Evolutionary conservation across 768 basidiomycete genomes (phyloP), one percentile per base, ranked within the genome.

Genomic region (Lactifluus volemus): DNA sequence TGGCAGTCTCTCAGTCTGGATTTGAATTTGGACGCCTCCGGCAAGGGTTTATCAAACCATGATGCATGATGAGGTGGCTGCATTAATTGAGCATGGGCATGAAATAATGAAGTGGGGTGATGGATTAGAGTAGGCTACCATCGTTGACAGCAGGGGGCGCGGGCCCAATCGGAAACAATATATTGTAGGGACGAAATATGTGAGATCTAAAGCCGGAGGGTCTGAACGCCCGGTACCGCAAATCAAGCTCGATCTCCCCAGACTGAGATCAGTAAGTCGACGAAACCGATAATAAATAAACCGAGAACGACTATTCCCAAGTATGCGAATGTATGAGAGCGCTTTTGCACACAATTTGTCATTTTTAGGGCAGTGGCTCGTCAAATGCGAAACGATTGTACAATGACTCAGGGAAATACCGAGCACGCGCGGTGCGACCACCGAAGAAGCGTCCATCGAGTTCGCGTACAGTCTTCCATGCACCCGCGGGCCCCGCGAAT

Each of bases 381-480:
- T 88, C 81, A 58, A 89, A 72, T 62, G 80, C 75, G 51, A 76
- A 76, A 45, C 71, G 76, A 17, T 68, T 65, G 68, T 87, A 91
- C 48, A 73, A 69, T 29, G 59, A 60, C 69, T 93, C 90, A 0
- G 86, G 76, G 69, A 86, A 95, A 70, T 94, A 95, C 67, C 87
- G 77, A 45, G 92, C 92, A 48, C 87, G 78, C 34, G 96, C 89
- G 15, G 81, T 80, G 65, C 87, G 79, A 10, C 96, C 96, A 12
- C 89, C 94, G 69, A 98, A 98, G 70, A 82, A 96, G 32, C 95
- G 79, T 21, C 93, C 96, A 67, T 98, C 92, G 55, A 98, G 78
- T 71, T 96, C 93, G 51, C 92, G 83, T 2, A 95, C 91, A 0
- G 92, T 94, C 73, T 92, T 92, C 95, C 94, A 98, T 6, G 95